phyloP scores from a whole-genome alignment of 139 green algal genomes.

The Tetraselmis chui region DNA sequence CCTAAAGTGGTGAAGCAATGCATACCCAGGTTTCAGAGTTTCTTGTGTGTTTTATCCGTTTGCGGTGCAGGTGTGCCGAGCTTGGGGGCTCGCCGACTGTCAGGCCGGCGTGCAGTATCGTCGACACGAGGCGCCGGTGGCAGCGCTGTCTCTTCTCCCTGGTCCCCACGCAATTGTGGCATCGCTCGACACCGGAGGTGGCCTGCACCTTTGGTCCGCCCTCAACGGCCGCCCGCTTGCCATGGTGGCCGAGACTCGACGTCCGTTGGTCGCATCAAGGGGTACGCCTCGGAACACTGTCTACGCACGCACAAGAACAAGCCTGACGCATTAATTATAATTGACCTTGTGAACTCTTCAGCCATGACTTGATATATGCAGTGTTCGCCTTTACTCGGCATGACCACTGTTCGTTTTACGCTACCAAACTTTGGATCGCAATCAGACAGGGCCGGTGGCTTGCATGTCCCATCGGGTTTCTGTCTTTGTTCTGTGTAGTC shows the following conservation, averaged over 20 bases:
- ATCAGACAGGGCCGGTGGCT: too few relatives aligned
- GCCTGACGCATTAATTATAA: too few relatives aligned
- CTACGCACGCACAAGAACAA: too few relatives aligned
- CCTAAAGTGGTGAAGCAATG: too few relatives aligned
- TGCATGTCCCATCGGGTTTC: too few relatives aligned
- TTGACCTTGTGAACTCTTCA: neutral
- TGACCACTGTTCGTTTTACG: neutral
- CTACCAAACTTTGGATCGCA: too few relatives aligned
- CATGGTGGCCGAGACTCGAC: slow-evolving; percentile 3
- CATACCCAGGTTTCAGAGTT: neutral
- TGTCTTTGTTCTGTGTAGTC: too few relatives aligned
- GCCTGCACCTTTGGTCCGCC: slow-evolving; percentile 19
- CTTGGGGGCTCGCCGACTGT: neutral
- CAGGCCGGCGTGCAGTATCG: slow-evolving; percentile 21
- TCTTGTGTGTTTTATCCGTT: neutral
- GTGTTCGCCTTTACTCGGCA: neutral
- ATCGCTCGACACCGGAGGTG: slow-evolving; percentile 10
- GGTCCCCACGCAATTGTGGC: neutral
- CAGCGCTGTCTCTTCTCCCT: slow-evolving; percentile 8
- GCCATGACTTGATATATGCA: neutral
- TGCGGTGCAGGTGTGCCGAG: neutral
- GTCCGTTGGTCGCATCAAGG: neutral
- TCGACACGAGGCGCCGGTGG: slow-evolving; percentile 8
- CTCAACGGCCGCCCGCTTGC: neutral
- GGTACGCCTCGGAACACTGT: too few relatives aligned